Evolutionary conservation across 495 filamentous ascomycete species (phyloP).

Genomic region (Aspergillus homomorphus): DNA sequence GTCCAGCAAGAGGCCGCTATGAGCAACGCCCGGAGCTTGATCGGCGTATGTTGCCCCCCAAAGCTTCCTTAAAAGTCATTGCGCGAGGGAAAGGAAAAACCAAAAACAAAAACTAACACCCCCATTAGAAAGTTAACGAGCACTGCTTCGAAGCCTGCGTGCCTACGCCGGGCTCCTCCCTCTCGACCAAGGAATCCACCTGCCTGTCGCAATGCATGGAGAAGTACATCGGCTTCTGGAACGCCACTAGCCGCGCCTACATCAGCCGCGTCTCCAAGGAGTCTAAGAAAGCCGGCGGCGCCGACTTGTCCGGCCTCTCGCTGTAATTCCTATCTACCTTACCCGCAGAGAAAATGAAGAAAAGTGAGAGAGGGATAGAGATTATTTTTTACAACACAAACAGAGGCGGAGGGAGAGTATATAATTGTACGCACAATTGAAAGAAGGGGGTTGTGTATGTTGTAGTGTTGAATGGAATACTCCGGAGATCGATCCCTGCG

Average conservation of each 20-base stretch:
- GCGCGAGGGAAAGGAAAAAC: too few relatives aligned
- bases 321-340: too few relatives aligned
- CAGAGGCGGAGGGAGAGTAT: too few relatives aligned
- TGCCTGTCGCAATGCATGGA: slow-evolving; percentile 92
- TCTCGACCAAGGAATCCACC: slow-evolving; percentile 67
- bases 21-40: slow-evolving; percentile 68
- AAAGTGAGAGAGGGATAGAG: too few relatives aligned
- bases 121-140: slow-evolving; percentile 82
- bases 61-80: too few relatives aligned
- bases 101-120: slow-evolving; percentile 2
- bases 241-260: slow-evolving; percentile 74
- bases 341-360: too few relatives aligned
- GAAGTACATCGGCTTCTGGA: slow-evolving; percentile 96
- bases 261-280: slow-evolving; percentile 69
- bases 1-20: slow-evolving; percentile 71
- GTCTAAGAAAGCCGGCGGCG: slow-evolving; percentile 34
- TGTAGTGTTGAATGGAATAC: too few relatives aligned
- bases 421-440: too few relatives aligned
- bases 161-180: slow-evolving; percentile 72
- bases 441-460: too few relatives aligned
- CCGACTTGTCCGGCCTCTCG: slow-evolving; percentile 16
- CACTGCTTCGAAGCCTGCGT: slow-evolving; percentile 95
- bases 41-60: slow-evolving; percentile 57
- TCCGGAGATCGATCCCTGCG: too few relatives aligned
- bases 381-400: too few relatives aligned